Base-by-base conservation (phyloP, 2,329 filamentous ascomycete genomes). In the Lecanicillium sp. region DNA sequence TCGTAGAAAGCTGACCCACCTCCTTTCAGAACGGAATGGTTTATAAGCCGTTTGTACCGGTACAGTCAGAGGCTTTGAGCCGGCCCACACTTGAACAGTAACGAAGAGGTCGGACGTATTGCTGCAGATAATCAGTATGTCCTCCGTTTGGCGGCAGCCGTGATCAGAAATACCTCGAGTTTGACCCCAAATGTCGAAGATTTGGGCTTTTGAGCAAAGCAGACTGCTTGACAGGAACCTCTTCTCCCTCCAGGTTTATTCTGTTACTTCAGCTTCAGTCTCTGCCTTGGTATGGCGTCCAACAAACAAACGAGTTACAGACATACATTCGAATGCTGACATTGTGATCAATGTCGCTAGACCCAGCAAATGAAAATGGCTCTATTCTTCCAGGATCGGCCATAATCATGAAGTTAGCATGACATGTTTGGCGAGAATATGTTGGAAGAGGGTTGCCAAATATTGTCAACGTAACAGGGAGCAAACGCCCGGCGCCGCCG, bases 31-130 rank as follows among this genome's bases (percentile, higher is more conserved):
- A 56, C 88, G 87, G 58, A 98, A 97, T 7, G 87, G 68, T 56
- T 88, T 95, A 65, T 97, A 97, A 17, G 87, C 77, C 3, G 92
- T 98, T 60, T 97, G 90, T 10, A 94, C 76, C 1, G 88, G 85
- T 1, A 97, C 86, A 0, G 89, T 94, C 49, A 98, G 67, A 27
- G 90, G 88, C 59, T 98, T 98, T 19, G 89, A 96, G 53, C 94
- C 88, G 11, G 89, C 87, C 84, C 90, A 98, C 53, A 97, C 75
- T 61, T 97, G 92, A 8, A 83, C 84, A 1, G 89, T 96, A 35
- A 94, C 81, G 56, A 90, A 96, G 34, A 98, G 80, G 58, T 98
- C 92, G 18, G 88, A 96, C 56, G 83, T 69, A 1, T 82, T 69
- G 60, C 85, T 88, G 46, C 39, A 44, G 15, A 13, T 20, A 7